Base-by-base conservation (phyloP, 768 basidiomycete species). In the Tephrocybe sp. region DNA sequence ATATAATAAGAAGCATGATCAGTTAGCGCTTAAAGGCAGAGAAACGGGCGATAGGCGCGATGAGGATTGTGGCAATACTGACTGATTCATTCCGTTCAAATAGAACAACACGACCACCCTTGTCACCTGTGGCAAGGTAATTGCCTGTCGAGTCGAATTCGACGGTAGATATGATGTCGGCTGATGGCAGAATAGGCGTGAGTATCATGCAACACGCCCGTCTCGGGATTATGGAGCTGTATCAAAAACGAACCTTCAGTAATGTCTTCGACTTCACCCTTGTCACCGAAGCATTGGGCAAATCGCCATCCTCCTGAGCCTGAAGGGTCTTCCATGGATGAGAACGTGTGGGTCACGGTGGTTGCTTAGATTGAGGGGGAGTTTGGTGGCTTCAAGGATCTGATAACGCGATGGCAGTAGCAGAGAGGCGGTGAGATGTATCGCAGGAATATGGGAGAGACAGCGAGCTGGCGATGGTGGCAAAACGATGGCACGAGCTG, bases 141-240 rank as follows among this genome's bases (percentile, higher is more conserved):
- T 97, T 97, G 44, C 97, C 97, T 44, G 97, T 97, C 51, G 97
- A 95, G 71, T 98, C 97, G 65, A 98, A 99, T 76, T 99, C 97
- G 67, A 98, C 97, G 53, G 95, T 97, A 42, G 97, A 98, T 71
- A 99, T 99, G 78, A 99, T 98, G 79, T 99, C 97, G 77, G 97
- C 94, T 97, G 72, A 55, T 60, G 62, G 56, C 36, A 61, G 63
- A 49, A 60, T 57, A 27, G n/a, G 57, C 52, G 51, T 53, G 38
- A 57, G 50, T 38, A 18, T 33, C 29, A 42, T 39, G 52, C 15
- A 23, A 50, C 45, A 51, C 33, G 36, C 15, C 27, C 15, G 43
- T 31, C 44, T 11, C 23, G 25, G 31, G 11, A 23, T 30, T 55
- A 36, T 25, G 27, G 47, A 53, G 39, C 41, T 29, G 45, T 49